phyloP scores from a whole-genome alignment of 1,139 yeast species.

The Yamadazyma atlantica region DNA sequence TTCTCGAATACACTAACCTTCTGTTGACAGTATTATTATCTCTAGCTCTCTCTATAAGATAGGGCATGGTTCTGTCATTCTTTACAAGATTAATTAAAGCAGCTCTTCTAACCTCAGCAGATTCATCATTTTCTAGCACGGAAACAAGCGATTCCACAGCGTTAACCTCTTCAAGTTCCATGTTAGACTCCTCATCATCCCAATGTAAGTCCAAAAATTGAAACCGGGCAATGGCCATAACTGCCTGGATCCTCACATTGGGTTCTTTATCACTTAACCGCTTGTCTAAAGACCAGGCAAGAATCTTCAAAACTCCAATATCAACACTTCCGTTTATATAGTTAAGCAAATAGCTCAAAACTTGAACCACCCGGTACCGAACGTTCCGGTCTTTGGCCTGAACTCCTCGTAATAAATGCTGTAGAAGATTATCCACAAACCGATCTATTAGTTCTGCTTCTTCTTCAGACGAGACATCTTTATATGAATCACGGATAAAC shows the following conservation, averaged over 20 bases:
- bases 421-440: constrained; percentile 62
- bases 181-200: constrained; percentile 31
- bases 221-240: constrained; percentile 74
- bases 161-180: constrained; percentile 13
- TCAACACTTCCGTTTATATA: constrained; percentile 72
- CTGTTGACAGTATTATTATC: constrained; percentile 75
- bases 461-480: constrained; percentile 21
- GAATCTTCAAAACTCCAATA: constrained; percentile 63
- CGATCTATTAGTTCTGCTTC: constrained; percentile 27
- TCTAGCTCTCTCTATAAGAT: constrained; percentile 76
- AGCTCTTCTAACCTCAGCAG: constrained; percentile 87
- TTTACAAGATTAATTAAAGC: constrained; percentile 71
- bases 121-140: constrained; percentile 73
- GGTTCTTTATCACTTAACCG: constrained; percentile 81
- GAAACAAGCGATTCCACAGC: constrained; percentile 11
- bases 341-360: constrained; percentile 71
- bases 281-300: constrained; percentile 60
- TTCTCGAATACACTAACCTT: constrained; percentile 66
- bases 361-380: constrained; percentile 76
- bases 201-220: constrained; percentile 54
- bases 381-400: constrained; percentile 78
- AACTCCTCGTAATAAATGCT: constrained; percentile 70
- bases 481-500: constrained; percentile 54
- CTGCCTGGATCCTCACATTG: constrained; percentile 76
- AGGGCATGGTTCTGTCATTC: constrained; percentile 53